A percentile compares a stretch with the other conserved stretches of the same genome.
These are phyloP conservation scores for Pestalotiopsis sp. DNA, from an alignment of 2,329 filamentous ascomycete species.

Conservation along the genomic window DNA sequence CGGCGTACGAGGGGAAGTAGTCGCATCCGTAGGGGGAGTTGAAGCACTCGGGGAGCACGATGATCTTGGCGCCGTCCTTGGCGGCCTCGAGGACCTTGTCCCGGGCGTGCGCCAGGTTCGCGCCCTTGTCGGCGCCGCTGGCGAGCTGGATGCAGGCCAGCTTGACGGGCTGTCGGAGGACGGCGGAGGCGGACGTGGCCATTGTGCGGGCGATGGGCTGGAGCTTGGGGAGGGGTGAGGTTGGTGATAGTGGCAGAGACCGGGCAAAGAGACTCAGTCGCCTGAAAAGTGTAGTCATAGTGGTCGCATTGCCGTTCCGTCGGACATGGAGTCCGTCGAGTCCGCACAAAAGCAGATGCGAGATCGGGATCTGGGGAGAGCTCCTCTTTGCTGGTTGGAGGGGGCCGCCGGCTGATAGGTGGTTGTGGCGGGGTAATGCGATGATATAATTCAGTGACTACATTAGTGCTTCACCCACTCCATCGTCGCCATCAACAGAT, in stretches of 20 bases:
- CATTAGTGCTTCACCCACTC: no score
- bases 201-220: slow-evolving; percentile 25
- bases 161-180: slow-evolving; percentile 78
- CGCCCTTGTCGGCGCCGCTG: slow-evolving; percentile 78
- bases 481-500: no score
- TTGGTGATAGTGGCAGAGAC: slow-evolving; percentile 10
- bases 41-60: slow-evolving; percentile 97
- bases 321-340: background rate
- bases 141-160: slow-evolving; percentile 82
- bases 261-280: slow-evolving; percentile 23
- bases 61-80: slow-evolving; percentile 74
- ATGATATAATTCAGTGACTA: background rate
- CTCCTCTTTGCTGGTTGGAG: background rate
- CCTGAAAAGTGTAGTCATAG: slow-evolving; percentile 28
- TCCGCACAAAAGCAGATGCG: slow-evolving; percentile 1
- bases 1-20: slow-evolving; percentile 90
- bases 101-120: slow-evolving; percentile 81
- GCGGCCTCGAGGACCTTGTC: slow-evolving; percentile 83
- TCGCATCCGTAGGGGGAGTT: slow-evolving; percentile 94
- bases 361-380: slow-evolving; percentile 2
- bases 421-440: background rate
- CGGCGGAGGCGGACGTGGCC: slow-evolving; percentile 32
- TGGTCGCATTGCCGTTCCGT: slow-evolving; percentile 18
- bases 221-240: slow-evolving; percentile 8
- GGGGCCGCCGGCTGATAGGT: background rate